phyloP scores from a whole-genome alignment of 2,329 filamentous ascomycete species.

The Fusarium lyarnte region DNA sequence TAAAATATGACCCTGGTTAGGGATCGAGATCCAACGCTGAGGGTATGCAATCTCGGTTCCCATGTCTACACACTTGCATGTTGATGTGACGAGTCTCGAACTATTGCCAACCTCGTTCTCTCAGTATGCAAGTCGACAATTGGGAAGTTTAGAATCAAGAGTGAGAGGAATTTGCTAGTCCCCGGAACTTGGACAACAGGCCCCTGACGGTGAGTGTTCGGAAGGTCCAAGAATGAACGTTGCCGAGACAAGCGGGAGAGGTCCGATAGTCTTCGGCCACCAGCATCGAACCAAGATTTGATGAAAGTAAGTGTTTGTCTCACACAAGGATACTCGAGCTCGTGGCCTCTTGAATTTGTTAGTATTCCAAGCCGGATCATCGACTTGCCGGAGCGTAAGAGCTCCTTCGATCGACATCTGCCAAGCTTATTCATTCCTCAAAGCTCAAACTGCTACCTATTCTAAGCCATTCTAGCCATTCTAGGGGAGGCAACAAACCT shows the following conservation, averaged over 20 bases:
- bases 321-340: neutral
- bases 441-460: neutral
- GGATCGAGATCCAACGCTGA: neutral
- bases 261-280: slow-evolving; percentile 28
- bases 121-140: neutral
- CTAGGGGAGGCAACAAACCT: no score
- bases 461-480: no score
- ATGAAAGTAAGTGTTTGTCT: neutral
- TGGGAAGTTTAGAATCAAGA: neutral
- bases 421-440: slow-evolving; percentile 28
- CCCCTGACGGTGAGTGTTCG: neutral
- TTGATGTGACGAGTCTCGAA: neutral
- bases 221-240: neutral
- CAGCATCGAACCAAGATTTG: neutral
- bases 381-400: slow-evolving; percentile 26
- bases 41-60: neutral
- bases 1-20: neutral
- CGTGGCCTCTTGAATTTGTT: neutral
- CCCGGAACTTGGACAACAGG: neutral
- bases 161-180: no score
- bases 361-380: slow-evolving; percentile 37
- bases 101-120: neutral
- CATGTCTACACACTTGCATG: neutral
- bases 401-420: slow-evolving; percentile 29
- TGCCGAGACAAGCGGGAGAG: neutral